A percentile compares a stretch with the other conserved stretches of the same genome.
Conservation (phyloP, 768 basidiomycete genomes). For the Chlorophyllum brunneum region DNA sequence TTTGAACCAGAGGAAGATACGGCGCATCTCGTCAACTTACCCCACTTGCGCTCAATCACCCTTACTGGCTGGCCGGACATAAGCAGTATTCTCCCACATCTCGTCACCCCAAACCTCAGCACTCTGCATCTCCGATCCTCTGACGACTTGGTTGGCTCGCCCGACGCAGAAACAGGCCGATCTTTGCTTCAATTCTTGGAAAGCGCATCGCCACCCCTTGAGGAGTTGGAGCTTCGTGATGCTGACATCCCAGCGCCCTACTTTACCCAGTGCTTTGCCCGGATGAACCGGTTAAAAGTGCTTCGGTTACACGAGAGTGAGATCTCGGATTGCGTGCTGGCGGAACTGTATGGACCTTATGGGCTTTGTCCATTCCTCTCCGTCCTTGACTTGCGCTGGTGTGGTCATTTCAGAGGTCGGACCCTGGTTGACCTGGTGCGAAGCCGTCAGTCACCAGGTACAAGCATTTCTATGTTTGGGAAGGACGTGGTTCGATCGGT, state of each 20-base stretch:
- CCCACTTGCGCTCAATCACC: constrained; percentile 23
- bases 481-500: background rate
- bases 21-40: constrained; percentile 18
- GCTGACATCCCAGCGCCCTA: constrained; percentile 22
- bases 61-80: constrained; percentile 14
- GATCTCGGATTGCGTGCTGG: constrained; percentile 43
- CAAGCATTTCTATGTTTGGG: background rate
- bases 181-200: constrained; percentile 18
- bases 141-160: constrained; percentile 25
- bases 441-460: constrained; percentile 24
- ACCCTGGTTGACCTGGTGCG: constrained; percentile 48
- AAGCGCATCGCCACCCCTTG: constrained; percentile 26
- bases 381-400: constrained; percentile 57
- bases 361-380: constrained; percentile 45
- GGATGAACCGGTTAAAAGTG: constrained; percentile 29
- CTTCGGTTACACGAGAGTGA: constrained; percentile 57
- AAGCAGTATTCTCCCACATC: constrained; percentile 19
- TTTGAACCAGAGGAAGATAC: constrained; percentile 20
- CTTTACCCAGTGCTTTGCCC: constrained; percentile 19
- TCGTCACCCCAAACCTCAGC: constrained; percentile 21
- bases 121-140: constrained; percentile 39
- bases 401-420: constrained; percentile 46
- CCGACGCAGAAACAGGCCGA: constrained; percentile 27
- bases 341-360: constrained; percentile 30
- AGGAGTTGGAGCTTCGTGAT: constrained; percentile 22